These are phyloP conservation scores for Sesbania bispinosa DNA, from an alignment of 306 rosid species.

Conservation along the genomic window DNA sequence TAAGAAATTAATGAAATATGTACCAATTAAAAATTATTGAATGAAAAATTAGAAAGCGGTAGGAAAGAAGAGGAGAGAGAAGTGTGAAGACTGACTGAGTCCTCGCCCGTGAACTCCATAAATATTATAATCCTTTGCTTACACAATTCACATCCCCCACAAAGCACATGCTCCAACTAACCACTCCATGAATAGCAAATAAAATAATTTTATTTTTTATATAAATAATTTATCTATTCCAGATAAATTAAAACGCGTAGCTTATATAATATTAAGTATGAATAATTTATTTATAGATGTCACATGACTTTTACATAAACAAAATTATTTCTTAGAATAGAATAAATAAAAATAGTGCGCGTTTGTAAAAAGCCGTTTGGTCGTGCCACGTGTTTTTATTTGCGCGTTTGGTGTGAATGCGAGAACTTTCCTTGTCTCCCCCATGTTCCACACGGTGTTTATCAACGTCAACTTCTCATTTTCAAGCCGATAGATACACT, in stretches of 20 bases:
- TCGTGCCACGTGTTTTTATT: not conserved
- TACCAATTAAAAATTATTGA: not conserved
- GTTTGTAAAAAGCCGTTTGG: not conserved
- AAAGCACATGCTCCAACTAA: slow-evolving; percentile 11
- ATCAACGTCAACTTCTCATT: not conserved
- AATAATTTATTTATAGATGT: no score
- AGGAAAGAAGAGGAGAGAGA: not conserved
- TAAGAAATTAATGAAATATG: not conserved
- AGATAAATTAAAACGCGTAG: no score
- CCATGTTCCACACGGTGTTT: slow-evolving; percentile 27
- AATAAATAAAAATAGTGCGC: not conserved
- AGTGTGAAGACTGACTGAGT: not conserved
- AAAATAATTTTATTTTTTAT: not conserved
- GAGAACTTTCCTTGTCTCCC: slow-evolving; percentile 25
- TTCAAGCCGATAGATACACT: not conserved
- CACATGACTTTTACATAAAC: not conserved
- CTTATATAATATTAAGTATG: no score
- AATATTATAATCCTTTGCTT: not conserved
- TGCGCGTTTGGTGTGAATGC: not conserved
- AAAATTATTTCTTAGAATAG: no score
- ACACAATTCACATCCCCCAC: not conserved
- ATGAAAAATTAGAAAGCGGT: not conserved
- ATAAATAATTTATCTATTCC: no score
- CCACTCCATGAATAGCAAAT: not conserved
- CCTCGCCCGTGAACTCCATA: slow-evolving; percentile 15